Conservation (phyloP, 148 eudicot genomes). For the Vaccinium darrowii region DNA sequence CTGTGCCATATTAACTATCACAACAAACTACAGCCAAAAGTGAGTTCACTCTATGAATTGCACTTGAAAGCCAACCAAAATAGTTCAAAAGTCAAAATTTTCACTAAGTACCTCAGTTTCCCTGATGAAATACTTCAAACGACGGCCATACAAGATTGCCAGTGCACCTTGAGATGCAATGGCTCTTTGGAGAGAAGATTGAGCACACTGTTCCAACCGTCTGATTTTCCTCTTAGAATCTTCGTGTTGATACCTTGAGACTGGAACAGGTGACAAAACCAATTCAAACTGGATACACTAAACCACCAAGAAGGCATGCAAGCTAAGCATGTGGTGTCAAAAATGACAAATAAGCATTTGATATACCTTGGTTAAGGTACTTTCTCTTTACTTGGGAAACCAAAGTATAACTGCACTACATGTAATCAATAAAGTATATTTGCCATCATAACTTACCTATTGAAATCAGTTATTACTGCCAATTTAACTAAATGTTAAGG, state of each 20-base stretch:
- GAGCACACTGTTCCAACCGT: conserved; percentile 65
- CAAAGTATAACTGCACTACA: not conserved
- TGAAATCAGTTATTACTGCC: not conserved
- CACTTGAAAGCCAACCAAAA: conserved; percentile 8
- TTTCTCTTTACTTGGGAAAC: not conserved
- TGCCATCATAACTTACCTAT: not conserved
- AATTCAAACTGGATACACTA: not conserved
- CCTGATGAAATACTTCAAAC: conserved; percentile 57
- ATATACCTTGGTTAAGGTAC: not conserved
- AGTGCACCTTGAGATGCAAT: conserved; percentile 67
- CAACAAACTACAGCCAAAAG: not conserved
- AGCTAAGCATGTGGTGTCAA: not conserved
- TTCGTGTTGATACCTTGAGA: conserved; percentile 49
- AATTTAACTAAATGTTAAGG: not conserved
- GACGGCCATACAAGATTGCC: conserved; percentile 64
- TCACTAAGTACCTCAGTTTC: conserved; percentile 55
- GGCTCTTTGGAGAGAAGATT: conserved; percentile 58
- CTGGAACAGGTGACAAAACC: conserved; percentile 31
- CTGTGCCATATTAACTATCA: not conserved
- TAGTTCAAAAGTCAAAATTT: not conserved
- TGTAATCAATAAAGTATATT: conserved; percentile 12
- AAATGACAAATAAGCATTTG: not conserved
- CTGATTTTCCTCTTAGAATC: conserved; percentile 56
- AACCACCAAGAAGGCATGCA: not conserved
- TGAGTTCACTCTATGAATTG: not conserved